Conservation (phyloP, 2,329 filamentous ascomycete genomes). For the Paraphaeosphaeria sporulosa region DNA sequence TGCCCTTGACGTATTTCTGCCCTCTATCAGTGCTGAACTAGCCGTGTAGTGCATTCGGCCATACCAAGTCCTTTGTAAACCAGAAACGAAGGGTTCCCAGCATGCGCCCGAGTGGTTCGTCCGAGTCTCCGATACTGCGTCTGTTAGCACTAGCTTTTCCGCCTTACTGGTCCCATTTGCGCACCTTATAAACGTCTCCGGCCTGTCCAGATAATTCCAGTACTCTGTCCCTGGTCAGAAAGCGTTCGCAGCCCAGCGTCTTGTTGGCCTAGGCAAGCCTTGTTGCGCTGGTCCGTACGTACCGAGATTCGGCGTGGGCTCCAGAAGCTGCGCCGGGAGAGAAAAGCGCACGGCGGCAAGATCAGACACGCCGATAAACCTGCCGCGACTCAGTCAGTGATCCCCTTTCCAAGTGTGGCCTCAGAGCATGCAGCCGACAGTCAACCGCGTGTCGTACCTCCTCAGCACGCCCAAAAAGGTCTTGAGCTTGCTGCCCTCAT, state of each 20-base stretch:
- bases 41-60: conserved; percentile 22
- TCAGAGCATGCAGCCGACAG: conserved; percentile 30
- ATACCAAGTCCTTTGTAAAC: conserved; percentile 93
- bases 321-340: conserved; percentile 90
- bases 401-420: conserved; percentile 3
- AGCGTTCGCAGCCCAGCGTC: conserved; percentile 8
- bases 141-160: conserved; percentile 44
- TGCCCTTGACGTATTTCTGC: conserved; percentile 95
- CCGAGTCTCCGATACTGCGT: conserved; percentile 79
- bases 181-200: conserved; percentile 81
- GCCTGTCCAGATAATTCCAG: conserved; percentile 97
- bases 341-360: conserved; percentile 97
- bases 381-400: conserved; percentile 48
- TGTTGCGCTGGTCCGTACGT: conserved; percentile 32
- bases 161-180: conserved; percentile 21
- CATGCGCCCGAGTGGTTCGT: conserved; percentile 92
- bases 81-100: conserved; percentile 94
- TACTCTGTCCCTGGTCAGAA: conserved; percentile 70
- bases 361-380: conserved; percentile 95
- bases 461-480: conserved; percentile 87
- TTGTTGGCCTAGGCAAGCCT: background rate
- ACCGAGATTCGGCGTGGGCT: conserved; percentile 92
- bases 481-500: conserved; percentile 86
- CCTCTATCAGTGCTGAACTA: conserved; percentile 21
- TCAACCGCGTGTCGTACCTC: conserved; percentile 65